These are phyloP conservation scores for Hymenoscyphus linearis DNA, from an alignment of 2,329 filamentous ascomycete genomes.

Conservation along the genomic window DNA sequence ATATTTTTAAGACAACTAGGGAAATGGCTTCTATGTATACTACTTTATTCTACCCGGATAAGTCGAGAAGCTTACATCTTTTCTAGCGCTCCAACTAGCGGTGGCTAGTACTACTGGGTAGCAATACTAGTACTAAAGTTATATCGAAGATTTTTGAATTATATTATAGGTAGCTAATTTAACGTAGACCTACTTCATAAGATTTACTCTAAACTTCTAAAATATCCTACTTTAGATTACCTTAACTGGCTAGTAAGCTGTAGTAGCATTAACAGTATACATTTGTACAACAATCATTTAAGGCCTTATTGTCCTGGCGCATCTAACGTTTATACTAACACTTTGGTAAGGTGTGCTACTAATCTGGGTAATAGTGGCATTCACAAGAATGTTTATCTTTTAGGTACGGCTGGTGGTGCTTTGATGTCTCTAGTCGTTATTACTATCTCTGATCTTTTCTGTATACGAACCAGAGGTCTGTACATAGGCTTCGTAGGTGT, in stretches of 20 bases:
- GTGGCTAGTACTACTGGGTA: constrained; percentile 31
- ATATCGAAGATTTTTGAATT: constrained; percentile 4
- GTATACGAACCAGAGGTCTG: constrained; percentile 50
- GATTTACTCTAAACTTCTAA: not conserved
- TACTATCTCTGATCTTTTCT: constrained; percentile 59
- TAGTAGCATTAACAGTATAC: not conserved
- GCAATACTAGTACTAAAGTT: constrained; percentile 8
- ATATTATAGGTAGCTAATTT: not conserved
- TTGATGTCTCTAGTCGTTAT: constrained; percentile 60
- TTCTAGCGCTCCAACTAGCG: constrained; percentile 1
- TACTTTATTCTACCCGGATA: not conserved
- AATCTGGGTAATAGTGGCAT: not conserved
- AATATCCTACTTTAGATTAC: constrained; percentile 5
- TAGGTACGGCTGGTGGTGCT: constrained; percentile 58
- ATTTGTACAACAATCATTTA: constrained; percentile 1
- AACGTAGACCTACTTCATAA: not conserved
- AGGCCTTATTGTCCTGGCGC: constrained; percentile 2
- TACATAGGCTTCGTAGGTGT: constrained; percentile 57
- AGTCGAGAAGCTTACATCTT: not conserved
- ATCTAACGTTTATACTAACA: not conserved
- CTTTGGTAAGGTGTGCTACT: constrained; percentile 3
- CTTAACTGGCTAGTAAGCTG: constrained; percentile 20
- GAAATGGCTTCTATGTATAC: constrained; percentile 17
- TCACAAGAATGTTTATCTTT: constrained; percentile 2
- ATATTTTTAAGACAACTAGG: constrained; percentile 14